A percentile compares a stretch with the other conserved stretches of the same genome.
Conservation (phyloP, 2,329 filamentous ascomycete species). For the Ascosphaera pollenicola region DNA sequence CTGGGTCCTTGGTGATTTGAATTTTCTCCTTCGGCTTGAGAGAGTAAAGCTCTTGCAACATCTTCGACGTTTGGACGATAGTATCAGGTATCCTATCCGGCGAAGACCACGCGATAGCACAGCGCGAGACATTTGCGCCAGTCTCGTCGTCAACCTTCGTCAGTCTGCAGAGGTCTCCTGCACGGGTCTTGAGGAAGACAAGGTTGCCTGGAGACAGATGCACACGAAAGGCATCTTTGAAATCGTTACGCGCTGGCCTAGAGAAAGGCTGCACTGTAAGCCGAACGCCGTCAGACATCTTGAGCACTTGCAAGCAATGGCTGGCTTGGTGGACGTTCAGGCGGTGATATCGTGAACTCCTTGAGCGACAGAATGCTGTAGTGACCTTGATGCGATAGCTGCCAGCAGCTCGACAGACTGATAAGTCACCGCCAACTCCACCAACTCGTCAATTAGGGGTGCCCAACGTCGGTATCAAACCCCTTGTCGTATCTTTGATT, state of each 20-base stretch:
- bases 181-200: conserved; percentile 29
- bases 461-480: too few species aligned
- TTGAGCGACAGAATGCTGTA: too few species aligned
- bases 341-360: too few species aligned
- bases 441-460: too few species aligned
- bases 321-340: too few species aligned
- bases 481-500: too few species aligned
- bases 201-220: conserved; percentile 34
- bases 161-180: conserved; percentile 34
- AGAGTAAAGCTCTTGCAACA: conserved; percentile 48
- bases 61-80: conserved; percentile 49
- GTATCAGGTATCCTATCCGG: conserved; percentile 41
- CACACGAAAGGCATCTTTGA: conserved; percentile 37
- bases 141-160: conserved; percentile 7
- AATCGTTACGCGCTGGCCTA: conserved; percentile 23
- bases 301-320: not conserved
- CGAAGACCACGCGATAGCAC: conserved; percentile 41
- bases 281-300: not conserved
- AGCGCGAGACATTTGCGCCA: conserved; percentile 20
- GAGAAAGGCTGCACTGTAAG: conserved; percentile 32
- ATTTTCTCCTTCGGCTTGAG: conserved; percentile 53
- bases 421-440: too few species aligned
- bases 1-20: conserved; percentile 32
- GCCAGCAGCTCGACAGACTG: too few species aligned
- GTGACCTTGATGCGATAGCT: too few species aligned